A percentile compares a stretch with the other conserved stretches of the same genome.
Conservation (phyloP, 768 basidiomycete genomes). For the Amanita muscaria region DNA sequence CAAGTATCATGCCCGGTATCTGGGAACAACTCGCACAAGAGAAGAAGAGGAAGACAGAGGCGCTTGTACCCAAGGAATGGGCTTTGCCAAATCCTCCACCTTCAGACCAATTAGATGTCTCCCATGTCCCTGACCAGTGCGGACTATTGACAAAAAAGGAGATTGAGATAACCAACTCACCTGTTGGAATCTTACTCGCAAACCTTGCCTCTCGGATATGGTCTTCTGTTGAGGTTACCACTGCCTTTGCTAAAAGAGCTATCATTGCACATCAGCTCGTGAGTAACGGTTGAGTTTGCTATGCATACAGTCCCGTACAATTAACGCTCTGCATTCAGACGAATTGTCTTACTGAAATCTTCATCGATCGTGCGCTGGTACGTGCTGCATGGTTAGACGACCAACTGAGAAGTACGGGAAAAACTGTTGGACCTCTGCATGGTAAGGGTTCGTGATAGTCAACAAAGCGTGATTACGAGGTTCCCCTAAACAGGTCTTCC, state of each 20-base stretch:
- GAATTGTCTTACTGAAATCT: constrained; percentile 79
- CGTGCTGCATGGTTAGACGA: constrained; percentile 63
- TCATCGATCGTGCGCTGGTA: constrained; percentile 58
- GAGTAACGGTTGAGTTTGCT: constrained; percentile 18
- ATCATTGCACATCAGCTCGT: constrained; percentile 75
- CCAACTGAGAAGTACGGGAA: constrained; percentile 50
- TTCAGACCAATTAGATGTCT: constrained; percentile 40
- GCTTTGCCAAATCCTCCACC: constrained; percentile 38
- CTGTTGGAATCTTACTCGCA: constrained; percentile 36
- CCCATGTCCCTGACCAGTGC: constrained; percentile 41
- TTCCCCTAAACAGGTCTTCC: constrained; percentile 34
- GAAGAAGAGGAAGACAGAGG: constrained; percentile 45
- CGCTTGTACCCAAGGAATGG: constrained; percentile 61
- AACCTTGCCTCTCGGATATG: constrained; percentile 46
- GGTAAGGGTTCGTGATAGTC: constrained; percentile 32
- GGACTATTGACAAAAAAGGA: constrained; percentile 49
- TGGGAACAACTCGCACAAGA: constrained; percentile 50
- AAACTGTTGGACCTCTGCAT: constrained; percentile 62
- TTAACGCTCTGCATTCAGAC: constrained; percentile 34
- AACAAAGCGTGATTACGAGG: too few relatives aligned
- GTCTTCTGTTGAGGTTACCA: constrained; percentile 61
- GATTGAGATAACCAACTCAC: constrained; percentile 36
- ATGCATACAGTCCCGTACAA: too few relatives aligned
- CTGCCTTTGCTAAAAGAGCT: constrained; percentile 70
- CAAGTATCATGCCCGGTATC: too few relatives aligned